Base-by-base conservation (phyloP, 192 early-diverging fungal species). In the Backusella psychrophila region DNA sequence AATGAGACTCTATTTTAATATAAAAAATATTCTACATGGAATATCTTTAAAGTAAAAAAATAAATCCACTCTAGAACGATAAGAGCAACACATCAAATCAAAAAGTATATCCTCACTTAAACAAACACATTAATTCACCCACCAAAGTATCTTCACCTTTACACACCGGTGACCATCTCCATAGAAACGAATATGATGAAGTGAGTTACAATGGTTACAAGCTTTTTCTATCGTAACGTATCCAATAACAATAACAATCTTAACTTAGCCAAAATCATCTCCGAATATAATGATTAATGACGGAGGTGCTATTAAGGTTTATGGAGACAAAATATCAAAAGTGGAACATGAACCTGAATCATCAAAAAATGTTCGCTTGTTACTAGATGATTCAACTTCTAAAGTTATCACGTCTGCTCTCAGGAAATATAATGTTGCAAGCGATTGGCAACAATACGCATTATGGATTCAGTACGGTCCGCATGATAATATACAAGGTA, bases 381-480 rank as follows among this genome's bases (percentile, higher is more conserved):
- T 91, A 70, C 82, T 91, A 36, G 91, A 91, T 29, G 96, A 97
- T 80, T 90, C 93, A 26, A 94, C 94, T 80, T 87, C 88, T 31
- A 94, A 93, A 71, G 93, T 98, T n/a, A 84, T 98, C 26, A 91
- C 90, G 23, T 91, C 91, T 15, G 92, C 93, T 3, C 79, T 98
- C 69, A 93, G 94, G 78, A 97, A 97, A 83, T 98, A 97, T 87
- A 96, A 96, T 67, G 92, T 98, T 31, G 81, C 78, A 41, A 95
- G 94, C 74, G 89, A 94, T 73, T 97, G 94, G 94, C 90, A 89
- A 70, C 87, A 94, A 72, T 98, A 95, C 83, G 88, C 89, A 6
- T 83, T 98, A 49, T 94, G 92, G 84, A 92, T 98, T 56, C 89
- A 90, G 66, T 94, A 88, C 75, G 91, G 91, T 12, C 26, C 83